phyloP scores from a whole-genome alignment of 2,329 filamentous ascomycete genomes.

The Aspergillus eucalypticola region DNA sequence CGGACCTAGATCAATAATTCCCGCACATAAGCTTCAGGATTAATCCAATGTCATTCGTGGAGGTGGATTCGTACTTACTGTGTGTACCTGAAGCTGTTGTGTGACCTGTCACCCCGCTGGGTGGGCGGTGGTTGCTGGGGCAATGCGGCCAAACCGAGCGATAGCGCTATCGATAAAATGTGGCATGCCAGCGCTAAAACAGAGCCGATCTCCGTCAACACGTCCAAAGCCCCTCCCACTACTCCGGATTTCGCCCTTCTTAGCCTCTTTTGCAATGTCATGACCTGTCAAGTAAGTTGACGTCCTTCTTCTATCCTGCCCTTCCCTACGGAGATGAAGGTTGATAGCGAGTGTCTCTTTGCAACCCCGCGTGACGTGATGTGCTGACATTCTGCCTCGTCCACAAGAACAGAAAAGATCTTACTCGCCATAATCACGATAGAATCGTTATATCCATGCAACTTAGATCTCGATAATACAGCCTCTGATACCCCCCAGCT shows the following conservation, averaged over 20 bases:
- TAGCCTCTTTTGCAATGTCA: not conserved
- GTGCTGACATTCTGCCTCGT: not conserved
- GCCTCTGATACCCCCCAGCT: not conserved
- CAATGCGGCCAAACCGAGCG: conserved; percentile 26
- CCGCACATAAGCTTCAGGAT: too few relatives aligned
- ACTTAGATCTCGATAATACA: not conserved
- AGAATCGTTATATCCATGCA: not conserved
- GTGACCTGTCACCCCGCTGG: too few relatives aligned
- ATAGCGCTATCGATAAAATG: conserved; percentile 28
- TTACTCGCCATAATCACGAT: not conserved
- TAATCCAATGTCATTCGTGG: too few relatives aligned
- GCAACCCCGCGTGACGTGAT: not conserved
- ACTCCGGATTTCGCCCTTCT: not conserved
- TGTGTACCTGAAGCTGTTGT: too few relatives aligned
- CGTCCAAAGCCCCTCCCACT: conserved; percentile 6
- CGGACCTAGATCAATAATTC: too few relatives aligned
- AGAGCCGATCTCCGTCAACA: conserved; percentile 12
- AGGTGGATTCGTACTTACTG: too few relatives aligned
- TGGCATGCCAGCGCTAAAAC: conserved; percentile 16
- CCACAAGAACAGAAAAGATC: not conserved
- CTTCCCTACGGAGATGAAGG: not conserved
- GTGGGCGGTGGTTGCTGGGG: conserved; percentile 26
- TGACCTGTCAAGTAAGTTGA: not conserved
- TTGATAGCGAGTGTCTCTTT: not conserved
- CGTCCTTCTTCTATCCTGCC: too few relatives aligned